These are phyloP conservation scores for Pseudonitzschia delicatissima DNA, from an alignment of 108 stramenopile species.

Conservation along the genomic window DNA sequence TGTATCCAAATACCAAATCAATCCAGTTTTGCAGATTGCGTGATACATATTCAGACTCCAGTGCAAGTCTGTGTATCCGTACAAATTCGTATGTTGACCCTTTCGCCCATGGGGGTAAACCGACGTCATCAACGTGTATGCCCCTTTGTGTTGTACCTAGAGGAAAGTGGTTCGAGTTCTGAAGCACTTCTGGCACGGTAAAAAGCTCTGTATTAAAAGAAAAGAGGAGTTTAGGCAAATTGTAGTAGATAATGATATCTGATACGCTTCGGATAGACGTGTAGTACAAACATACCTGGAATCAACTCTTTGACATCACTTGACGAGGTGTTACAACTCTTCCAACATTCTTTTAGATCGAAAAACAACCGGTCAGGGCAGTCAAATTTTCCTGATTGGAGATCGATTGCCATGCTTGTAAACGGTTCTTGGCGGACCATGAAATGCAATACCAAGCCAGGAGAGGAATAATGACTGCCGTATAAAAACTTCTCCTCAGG, in stretches of 20 bases:
- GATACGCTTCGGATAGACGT: too few species aligned
- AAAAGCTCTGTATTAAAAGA: conserved; percentile 69
- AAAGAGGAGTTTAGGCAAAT: conserved; percentile 36
- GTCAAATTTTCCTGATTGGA: conserved; percentile 97
- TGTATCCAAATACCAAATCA: conserved; percentile 93
- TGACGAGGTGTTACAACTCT: conserved; percentile 81
- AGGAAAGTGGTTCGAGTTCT: conserved; percentile 86
- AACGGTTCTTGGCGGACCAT: conserved; percentile 94
- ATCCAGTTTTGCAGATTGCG: conserved; percentile 95
- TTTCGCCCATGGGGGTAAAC: conserved; percentile 97
- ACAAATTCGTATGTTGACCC: conserved; percentile 87
- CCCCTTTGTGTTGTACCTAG: conserved; percentile 95
- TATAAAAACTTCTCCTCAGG: conserved; percentile 96
- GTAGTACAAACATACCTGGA: conserved; percentile 36
- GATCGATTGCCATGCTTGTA: conserved; percentile 81
- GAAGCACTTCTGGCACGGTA: conserved; percentile 85
- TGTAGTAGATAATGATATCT: neutral
- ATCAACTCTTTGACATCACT: conserved; percentile 96
- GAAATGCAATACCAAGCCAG: conserved; percentile 95
- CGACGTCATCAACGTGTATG: conserved; percentile 87
- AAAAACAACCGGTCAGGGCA: conserved; percentile 94
- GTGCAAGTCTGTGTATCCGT: conserved; percentile 80
- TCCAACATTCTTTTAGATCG: conserved; percentile 88
- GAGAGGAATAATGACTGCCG: conserved; percentile 96
- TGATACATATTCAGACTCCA: conserved; percentile 87